Evolutionary conservation across 2,329 filamentous ascomycete genomes (phyloP).

Genomic region (Colletotrichum higginsianum): DNA sequence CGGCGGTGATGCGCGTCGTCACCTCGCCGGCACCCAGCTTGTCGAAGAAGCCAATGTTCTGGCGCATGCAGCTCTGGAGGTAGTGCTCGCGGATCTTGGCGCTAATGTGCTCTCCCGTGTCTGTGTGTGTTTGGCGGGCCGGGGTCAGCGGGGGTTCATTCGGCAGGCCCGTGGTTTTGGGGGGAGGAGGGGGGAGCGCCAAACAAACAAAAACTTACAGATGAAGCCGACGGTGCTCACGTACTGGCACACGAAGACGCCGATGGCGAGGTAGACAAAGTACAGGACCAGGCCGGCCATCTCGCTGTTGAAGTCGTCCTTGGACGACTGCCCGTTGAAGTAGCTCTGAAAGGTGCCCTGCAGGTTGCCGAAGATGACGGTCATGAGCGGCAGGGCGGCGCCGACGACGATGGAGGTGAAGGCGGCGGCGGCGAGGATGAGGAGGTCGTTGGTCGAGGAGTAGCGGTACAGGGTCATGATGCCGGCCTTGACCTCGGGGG

Average conservation of each 20-base stretch:
- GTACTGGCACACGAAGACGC: slow-evolving; percentile 83
- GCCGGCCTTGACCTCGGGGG: slow-evolving; percentile 75
- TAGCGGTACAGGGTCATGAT: slow-evolving; percentile 79
- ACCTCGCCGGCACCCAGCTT: slow-evolving; percentile 94
- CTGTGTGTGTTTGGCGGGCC: slow-evolving; percentile 24
- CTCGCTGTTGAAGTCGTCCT: slow-evolving; percentile 70
- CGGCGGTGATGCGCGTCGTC: slow-evolving; percentile 92
- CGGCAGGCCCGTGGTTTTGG: too few species aligned
- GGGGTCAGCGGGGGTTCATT: background rate
- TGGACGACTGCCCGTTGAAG: slow-evolving; percentile 63
- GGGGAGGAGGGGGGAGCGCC: too few species aligned
- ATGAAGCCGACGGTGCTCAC: slow-evolving; percentile 91
- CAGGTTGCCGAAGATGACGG: slow-evolving; percentile 83
- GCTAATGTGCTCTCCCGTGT: slow-evolving; percentile 84
- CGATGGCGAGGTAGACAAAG: slow-evolving; percentile 88
- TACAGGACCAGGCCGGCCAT: slow-evolving; percentile 80
- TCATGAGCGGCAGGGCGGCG: slow-evolving; percentile 85
- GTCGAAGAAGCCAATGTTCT: slow-evolving; percentile 95
- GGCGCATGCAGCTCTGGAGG: slow-evolving; percentile 84
- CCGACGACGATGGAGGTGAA: slow-evolving; percentile 80
- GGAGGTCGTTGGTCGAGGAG: slow-evolving; percentile 74
- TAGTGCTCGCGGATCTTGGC: slow-evolving; percentile 87
- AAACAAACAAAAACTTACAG: slow-evolving; percentile 56
- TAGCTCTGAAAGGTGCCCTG: slow-evolving; percentile 80
- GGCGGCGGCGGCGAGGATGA: slow-evolving; percentile 73